phyloP scores from a whole-genome alignment of 768 basidiomycete genomes.

The Termitomyces sp. region DNA sequence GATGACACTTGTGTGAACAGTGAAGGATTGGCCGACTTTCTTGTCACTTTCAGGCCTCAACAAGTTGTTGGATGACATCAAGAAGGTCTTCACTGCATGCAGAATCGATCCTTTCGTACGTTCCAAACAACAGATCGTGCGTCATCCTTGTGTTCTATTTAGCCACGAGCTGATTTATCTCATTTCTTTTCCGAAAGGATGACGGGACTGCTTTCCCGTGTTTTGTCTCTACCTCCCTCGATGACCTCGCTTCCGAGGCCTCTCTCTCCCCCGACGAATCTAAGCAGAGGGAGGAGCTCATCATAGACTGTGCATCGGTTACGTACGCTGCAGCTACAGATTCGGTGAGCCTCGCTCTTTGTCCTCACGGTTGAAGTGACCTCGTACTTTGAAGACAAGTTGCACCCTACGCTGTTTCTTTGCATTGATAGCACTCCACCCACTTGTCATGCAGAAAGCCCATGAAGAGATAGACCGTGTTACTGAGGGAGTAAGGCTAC shows the following conservation, averaged over 20 bases:
- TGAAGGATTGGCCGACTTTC: constrained; percentile 8
- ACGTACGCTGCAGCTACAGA: constrained; percentile 12
- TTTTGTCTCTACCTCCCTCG: constrained; percentile 8
- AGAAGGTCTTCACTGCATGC: constrained; percentile 4
- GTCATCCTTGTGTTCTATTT: not conserved
- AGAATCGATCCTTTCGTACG: constrained; percentile 8
- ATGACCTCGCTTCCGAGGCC: constrained; percentile 3
- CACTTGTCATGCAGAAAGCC: constrained; percentile 9
- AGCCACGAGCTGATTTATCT: not conserved
- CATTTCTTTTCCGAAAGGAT: constrained; percentile 1
- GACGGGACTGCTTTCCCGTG: constrained; percentile 7
- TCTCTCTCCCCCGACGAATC: constrained; percentile 2
- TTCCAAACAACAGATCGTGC: constrained; percentile 8
- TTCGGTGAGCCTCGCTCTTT: constrained; percentile 2
- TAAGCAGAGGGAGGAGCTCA: constrained; percentile 14
- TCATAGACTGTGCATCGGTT: constrained; percentile 17
- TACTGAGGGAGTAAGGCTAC: constrained; percentile 13
- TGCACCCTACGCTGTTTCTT: constrained; percentile 5
- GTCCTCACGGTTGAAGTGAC: not conserved
- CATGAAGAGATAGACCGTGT: constrained; percentile 11
- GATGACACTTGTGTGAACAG: not conserved
- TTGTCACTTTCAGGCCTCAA: constrained; percentile 2
- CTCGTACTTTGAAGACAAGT: constrained; percentile 2
- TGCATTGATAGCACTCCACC: constrained; percentile 10
- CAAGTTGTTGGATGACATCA: constrained; percentile 2